Base-by-base conservation (phyloP, 2,329 filamentous ascomycete genomes). In the Aureobasidium mangrovei region DNA sequence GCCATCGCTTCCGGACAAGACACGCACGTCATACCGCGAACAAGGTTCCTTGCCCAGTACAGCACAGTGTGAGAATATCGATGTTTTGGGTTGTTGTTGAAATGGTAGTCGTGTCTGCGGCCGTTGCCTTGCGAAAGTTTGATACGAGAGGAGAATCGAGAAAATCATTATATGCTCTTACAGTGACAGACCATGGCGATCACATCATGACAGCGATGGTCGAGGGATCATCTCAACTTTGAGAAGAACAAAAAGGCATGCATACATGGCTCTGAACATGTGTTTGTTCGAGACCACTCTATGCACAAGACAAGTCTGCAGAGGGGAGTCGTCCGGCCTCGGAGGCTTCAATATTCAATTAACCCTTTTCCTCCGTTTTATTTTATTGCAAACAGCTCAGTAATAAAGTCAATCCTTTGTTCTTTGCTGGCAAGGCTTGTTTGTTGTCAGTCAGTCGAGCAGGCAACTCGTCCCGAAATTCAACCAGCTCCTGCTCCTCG, bases 381-480 rank as follows among this genome's bases (percentile, higher is more conserved):
- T 24, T 26, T 33, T 29, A 40, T 49, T 39, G 28, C 46, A 26
- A 49, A 29, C 27, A 40, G 46, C 12, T 8, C 7, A 35, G n/a
- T 12, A 18, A 18, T 10, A 18, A 18, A 51, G 29, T 18, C 38
- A 9, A 12, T n/a, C 8, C 6, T 35, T 27, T 31, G 31, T 7
- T 28, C 27, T 12, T 8, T 35, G 29, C 35, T 33, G 38, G 8
- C 10, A 2, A 9, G 7, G 18, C 27, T 35, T 42, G 47, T 51
- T 51, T 42, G 47, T 51, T 51, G 28, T 51, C 38, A 51, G 18
- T 9, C 47, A 18, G 18, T 51, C 38, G 47, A 38, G 38, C 31
- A 51, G 47, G 47, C 35, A 51, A 39, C 36, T 35, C 29, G 5
- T 5, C n/a, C 36, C 44, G 33, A 38, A 8, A 4, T 8, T 40